Evolutionary conservation across 1,139 yeast genomes (phyloP).

Genomic region (Taphrina deformans): DNA sequence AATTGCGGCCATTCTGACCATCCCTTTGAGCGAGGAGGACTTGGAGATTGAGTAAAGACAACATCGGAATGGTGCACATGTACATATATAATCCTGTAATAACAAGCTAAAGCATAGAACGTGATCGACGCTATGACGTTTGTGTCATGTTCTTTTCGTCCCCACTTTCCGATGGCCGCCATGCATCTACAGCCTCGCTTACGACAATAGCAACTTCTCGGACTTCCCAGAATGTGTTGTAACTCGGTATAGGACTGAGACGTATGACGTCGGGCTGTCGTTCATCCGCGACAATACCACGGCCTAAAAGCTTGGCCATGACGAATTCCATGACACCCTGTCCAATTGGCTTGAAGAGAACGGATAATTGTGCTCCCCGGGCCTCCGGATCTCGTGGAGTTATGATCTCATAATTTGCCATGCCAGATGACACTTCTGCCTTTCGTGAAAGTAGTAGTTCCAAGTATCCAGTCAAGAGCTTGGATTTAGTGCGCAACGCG

Average conservation of each 20-base stretch:
- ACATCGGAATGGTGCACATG: not conserved
- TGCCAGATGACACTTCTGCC: slow-evolving; percentile 42
- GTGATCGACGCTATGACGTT: not conserved
- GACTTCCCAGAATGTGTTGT: slow-evolving; percentile 73
- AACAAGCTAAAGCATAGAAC: not conserved
- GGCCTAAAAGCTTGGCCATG: slow-evolving; percentile 51
- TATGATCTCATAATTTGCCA: slow-evolving; percentile 57
- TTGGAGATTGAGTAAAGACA: slow-evolving; percentile 9
- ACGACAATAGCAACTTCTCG: not conserved
- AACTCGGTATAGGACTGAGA: slow-evolving; percentile 78
- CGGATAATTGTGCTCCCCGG: slow-evolving; percentile 80
- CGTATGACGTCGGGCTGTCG: slow-evolving; percentile 86
- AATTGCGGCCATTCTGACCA: slow-evolving; percentile 79
- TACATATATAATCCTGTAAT: not conserved
- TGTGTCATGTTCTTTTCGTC: not conserved
- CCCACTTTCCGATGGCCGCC: slow-evolving; percentile 3
- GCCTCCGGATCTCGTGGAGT: slow-evolving; percentile 62
- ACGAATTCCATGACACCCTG: slow-evolving; percentile 65
- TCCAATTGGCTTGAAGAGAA: slow-evolving; percentile 59
- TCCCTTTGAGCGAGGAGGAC: slow-evolving; percentile 84
- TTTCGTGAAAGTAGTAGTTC: slow-evolving; percentile 49
- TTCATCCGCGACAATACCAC: slow-evolving; percentile 80
- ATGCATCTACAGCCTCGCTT: not conserved
- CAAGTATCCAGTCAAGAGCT: slow-evolving; percentile 60
- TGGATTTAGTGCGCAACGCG: slow-evolving; percentile 57